Evolutionary conservation across 768 basidiomycete species (phyloP).

Genomic region (Russula olivacea): DNA sequence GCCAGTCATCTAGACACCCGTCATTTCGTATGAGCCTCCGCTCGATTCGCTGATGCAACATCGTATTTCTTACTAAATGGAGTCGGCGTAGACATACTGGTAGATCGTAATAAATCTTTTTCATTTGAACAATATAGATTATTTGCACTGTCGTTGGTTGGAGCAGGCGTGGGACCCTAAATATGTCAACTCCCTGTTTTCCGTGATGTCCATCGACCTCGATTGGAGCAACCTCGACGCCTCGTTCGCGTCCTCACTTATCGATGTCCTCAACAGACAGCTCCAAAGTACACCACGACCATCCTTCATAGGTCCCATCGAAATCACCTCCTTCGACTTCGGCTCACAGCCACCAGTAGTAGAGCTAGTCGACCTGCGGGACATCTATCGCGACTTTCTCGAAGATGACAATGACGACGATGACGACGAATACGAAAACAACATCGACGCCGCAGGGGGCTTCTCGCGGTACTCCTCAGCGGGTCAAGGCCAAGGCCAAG

Average conservation of each 20-base stretch:
- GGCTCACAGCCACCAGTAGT: slow-evolving; percentile 78
- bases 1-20: slow-evolving; percentile 2
- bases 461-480: slow-evolving; percentile 20
- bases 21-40: background rate
- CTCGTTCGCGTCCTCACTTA: slow-evolving; percentile 60
- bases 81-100: slow-evolving; percentile 21
- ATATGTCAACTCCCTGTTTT: background rate
- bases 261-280: slow-evolving; percentile 73
- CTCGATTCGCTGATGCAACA: background rate
- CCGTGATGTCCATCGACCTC: slow-evolving; percentile 85
- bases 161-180: background rate
- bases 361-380: slow-evolving; percentile 85
- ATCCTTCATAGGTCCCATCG: slow-evolving; percentile 90
- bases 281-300: slow-evolving; percentile 69
- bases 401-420: slow-evolving; percentile 62
- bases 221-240: slow-evolving; percentile 84
- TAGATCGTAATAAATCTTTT: slow-evolving; percentile 20
- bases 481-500: slow-evolving; percentile 30
- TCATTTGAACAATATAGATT: slow-evolving; percentile 36
- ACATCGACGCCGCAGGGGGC: slow-evolving; percentile 33
- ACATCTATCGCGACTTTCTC: slow-evolving; percentile 92
- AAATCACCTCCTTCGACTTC: slow-evolving; percentile 82
- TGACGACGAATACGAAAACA: slow-evolving; percentile 19
- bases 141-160: background rate
- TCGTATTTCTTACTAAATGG: slow-evolving; percentile 7